phyloP scores from a whole-genome alignment of 768 basidiomycete genomes.

The Nidula microcarpa region DNA sequence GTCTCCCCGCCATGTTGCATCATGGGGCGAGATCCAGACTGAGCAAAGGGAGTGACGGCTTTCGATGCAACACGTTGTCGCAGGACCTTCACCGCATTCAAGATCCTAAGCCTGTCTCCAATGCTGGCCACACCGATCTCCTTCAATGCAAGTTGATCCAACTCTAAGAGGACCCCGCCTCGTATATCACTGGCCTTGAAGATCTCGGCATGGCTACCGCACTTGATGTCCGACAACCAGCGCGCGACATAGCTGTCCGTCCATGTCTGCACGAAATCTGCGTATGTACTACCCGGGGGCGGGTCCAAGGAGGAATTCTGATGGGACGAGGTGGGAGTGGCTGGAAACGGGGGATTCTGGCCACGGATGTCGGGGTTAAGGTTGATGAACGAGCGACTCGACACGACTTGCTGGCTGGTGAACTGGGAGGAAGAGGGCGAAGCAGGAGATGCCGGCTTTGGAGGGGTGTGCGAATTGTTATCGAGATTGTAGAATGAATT shows the following conservation, averaged over 20 bases:
- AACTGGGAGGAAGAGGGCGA: constrained; percentile 35
- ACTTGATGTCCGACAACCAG: constrained; percentile 81
- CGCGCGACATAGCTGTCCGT: constrained; percentile 62
- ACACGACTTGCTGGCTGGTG: constrained; percentile 24
- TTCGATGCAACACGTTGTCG: constrained; percentile 50
- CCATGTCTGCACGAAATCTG: constrained; percentile 71
- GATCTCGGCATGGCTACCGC: constrained; percentile 56
- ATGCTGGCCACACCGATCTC: constrained; percentile 91
- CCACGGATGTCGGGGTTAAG: constrained; percentile 31
- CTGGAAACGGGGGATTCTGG: constrained; percentile 37
- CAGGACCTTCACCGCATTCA: constrained; percentile 80
- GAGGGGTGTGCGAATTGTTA: constrained; percentile 29
- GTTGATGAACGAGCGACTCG: constrained; percentile 38
- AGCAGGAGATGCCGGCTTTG: constrained; percentile 41
- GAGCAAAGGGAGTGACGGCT: constrained; percentile 8
- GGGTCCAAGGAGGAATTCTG: constrained; percentile 42
- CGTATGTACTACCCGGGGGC: constrained; percentile 53
- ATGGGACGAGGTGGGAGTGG: constrained; percentile 31
- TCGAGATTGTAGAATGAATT: constrained; percentile 26
- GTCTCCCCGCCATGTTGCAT: neutral
- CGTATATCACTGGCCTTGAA: constrained; percentile 90
- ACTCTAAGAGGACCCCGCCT: constrained; percentile 86
- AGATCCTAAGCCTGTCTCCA: constrained; percentile 86
- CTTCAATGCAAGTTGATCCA: constrained; percentile 82
- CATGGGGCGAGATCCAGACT: constrained; percentile 1